Evolutionary conservation across 225 moss, liverwort and hornwort genomes (phyloP).

Genomic region (Pseudoscleropodium purum): DNA sequence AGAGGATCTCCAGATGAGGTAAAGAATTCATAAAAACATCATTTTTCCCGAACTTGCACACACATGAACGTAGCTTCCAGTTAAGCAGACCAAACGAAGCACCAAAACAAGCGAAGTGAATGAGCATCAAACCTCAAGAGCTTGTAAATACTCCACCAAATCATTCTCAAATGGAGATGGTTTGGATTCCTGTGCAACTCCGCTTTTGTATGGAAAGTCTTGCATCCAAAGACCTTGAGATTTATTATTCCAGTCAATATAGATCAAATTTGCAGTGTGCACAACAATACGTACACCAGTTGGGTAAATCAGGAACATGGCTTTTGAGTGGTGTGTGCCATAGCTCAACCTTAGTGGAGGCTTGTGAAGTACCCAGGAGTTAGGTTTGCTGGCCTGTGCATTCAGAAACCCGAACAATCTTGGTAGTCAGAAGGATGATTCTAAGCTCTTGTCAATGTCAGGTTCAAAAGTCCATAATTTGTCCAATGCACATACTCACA

Average conservation of each 20-base stretch:
- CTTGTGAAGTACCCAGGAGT: constrained; percentile 68
- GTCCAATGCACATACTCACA: neutral
- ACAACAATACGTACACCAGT: constrained; percentile 81
- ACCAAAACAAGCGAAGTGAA: neutral
- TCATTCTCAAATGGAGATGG: constrained; percentile 82
- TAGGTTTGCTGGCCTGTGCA: constrained; percentile 63
- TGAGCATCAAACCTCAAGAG: constrained; percentile 46
- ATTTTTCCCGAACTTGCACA: neutral
- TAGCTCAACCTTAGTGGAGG: constrained; percentile 81
- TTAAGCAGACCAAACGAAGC: neutral
- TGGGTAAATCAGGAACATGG: constrained; percentile 83
- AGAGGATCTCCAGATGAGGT: neutral
- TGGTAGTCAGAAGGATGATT: neutral
- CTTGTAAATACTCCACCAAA: constrained; percentile 82
- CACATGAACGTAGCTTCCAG: neutral
- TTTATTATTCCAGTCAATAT: constrained; percentile 94
- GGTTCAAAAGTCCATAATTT: neutral
- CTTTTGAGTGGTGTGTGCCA: constrained; percentile 98
- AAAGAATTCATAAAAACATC: neutral
- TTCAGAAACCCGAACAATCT: neutral
- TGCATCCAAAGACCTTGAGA: constrained; percentile 99
- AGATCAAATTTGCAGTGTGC: constrained; percentile 91
- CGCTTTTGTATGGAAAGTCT: constrained; percentile 80
- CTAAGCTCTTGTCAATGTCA: neutral
- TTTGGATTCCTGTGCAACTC: constrained; percentile 2